Percentiles rank a stretch among this genome's conserved stretches.
phyloP scores from a whole-genome alignment of 2,329 filamentous ascomycete species.

The Aspergillus quadricinctus region DNA sequence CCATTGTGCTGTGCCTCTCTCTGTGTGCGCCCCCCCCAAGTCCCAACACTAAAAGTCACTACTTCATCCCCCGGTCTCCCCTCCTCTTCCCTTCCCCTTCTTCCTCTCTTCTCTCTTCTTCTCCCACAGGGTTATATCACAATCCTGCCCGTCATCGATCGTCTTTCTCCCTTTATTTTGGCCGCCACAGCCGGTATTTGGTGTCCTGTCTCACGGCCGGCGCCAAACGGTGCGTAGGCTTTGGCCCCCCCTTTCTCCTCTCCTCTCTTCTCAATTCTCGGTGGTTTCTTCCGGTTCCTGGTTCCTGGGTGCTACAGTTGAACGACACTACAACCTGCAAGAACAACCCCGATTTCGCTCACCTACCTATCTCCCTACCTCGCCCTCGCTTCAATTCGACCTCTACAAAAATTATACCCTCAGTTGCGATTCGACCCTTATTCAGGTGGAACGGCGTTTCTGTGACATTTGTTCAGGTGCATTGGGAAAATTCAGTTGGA shows the following conservation, averaged over 20 bases:
- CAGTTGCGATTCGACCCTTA: slow-evolving; percentile 17
- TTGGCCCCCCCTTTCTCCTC: slow-evolving; percentile 31
- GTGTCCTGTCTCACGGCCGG: slow-evolving; percentile 44
- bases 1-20: background rate
- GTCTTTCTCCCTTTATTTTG: slow-evolving; percentile 30
- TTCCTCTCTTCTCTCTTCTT: slow-evolving; percentile 10
- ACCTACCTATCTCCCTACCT: slow-evolving; percentile 8
- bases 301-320: slow-evolving; percentile 10
- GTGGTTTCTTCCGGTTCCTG: slow-evolving; percentile 13
- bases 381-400: slow-evolving; percentile 10
- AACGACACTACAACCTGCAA: background rate
- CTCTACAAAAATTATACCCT: slow-evolving; percentile 7
- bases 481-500: slow-evolving; percentile 24
- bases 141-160: slow-evolving; percentile 32
- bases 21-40: background rate
- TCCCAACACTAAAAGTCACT: background rate
- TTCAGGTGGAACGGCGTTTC: slow-evolving; percentile 23
- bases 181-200: slow-evolving; percentile 44
- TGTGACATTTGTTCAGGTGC: slow-evolving; percentile 16
- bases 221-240: slow-evolving; percentile 45
- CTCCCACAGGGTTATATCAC: slow-evolving; percentile 19
- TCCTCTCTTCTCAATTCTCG: slow-evolving; percentile 17
- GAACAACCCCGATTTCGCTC: slow-evolving; percentile 2
- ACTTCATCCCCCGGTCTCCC: slow-evolving; percentile 10
- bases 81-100: slow-evolving; percentile 11